Base-by-base conservation (phyloP, 306 rosid genomes). In the Sicyos baderoa region DNA sequence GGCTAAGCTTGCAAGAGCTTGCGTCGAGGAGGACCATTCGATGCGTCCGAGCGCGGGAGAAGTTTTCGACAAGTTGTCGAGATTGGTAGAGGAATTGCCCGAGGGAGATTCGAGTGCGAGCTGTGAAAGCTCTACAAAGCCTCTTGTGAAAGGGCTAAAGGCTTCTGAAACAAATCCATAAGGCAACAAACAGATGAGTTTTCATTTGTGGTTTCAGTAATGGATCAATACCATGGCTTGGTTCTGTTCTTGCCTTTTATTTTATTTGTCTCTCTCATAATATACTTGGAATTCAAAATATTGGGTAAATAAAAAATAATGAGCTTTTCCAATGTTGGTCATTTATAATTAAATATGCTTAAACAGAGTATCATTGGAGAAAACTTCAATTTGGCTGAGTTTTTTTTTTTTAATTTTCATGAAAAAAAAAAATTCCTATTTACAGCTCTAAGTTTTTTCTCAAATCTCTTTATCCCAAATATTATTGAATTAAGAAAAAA, bases 71-170 rank as follows among this genome's bases (percentile, higher is more conserved):
- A 85, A 81, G 66, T 19, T 91, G 15, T 81, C 94, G 45, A 81
- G 79, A 72, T 63, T 91, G 80, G 84, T 88, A 16, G 91, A 87
- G 61, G 86, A 83, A 54, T 56, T 84, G 3, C 86, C 80, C 16
- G 80, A 86, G 57, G 88, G 76, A 17, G 93, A 83, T 6, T 71
- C 81, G 17, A 18, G 76, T 69, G 66, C 79, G 23, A 59, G 76
- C 7, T 73, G 76, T 57, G 96, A 92, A 79, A 89, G 91, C 87
- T 87, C 93, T 45, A 68, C 85, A 66, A 92, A 84, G 60, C 95
- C 96, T 53, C 76, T 89, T 13, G 95, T 85, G 51, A 80, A 77
- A 29, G 71, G 71, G 32, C 71, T 66, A 32, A 54, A 66, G 48
- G 86, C 89, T 66, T 78, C 80, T 17, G 77, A 75, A 79, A 73